phyloP scores from a whole-genome alignment of 768 basidiomycete species.

The Panus rudis region DNA sequence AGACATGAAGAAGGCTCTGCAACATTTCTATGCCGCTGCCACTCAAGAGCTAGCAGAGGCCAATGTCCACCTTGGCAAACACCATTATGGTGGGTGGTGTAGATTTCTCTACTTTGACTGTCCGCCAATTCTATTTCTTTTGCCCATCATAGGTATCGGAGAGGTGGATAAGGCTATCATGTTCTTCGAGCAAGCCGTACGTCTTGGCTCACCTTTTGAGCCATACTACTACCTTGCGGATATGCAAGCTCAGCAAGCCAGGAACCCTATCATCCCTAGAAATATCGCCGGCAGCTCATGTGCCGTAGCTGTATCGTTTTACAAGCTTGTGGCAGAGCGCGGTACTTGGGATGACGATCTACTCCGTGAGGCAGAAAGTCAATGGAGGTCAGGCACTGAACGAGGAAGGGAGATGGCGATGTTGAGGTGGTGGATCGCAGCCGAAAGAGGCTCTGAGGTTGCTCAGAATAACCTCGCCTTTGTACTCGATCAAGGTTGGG shows the following conservation, averaged over 20 bases:
- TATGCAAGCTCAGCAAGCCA: constrained; percentile 60
- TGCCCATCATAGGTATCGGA: constrained; percentile 71
- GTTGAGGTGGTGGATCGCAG: constrained; percentile 91
- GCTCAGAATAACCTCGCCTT: constrained; percentile 96
- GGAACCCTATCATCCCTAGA: constrained; percentile 33
- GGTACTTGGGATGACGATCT: constrained; percentile 84
- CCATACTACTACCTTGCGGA: constrained; percentile 91
- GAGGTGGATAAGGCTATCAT: constrained; percentile 61
- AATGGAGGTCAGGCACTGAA: constrained; percentile 65
- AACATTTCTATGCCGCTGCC: constrained; percentile 72
- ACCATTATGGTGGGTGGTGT: constrained; percentile 48
- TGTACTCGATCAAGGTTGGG: constrained; percentile 81
- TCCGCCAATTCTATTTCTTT: background rate
- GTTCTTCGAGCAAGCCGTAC: constrained; percentile 80
- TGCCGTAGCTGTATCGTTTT: constrained; percentile 85
- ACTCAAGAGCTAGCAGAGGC: constrained; percentile 88
- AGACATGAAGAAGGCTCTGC: constrained; percentile 57
- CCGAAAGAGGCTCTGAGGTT: constrained; percentile 85
- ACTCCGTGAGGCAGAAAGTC: constrained; percentile 69
- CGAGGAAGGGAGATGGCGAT: constrained; percentile 78
- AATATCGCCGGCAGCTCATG: constrained; percentile 68
- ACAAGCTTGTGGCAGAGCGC: constrained; percentile 87
- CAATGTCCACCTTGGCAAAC: constrained; percentile 83
- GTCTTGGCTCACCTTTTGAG: constrained; percentile 87
- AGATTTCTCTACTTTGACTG: background rate